phyloP scores from a whole-genome alignment of 768 basidiomycete genomes.

The Suillus subluteus region DNA sequence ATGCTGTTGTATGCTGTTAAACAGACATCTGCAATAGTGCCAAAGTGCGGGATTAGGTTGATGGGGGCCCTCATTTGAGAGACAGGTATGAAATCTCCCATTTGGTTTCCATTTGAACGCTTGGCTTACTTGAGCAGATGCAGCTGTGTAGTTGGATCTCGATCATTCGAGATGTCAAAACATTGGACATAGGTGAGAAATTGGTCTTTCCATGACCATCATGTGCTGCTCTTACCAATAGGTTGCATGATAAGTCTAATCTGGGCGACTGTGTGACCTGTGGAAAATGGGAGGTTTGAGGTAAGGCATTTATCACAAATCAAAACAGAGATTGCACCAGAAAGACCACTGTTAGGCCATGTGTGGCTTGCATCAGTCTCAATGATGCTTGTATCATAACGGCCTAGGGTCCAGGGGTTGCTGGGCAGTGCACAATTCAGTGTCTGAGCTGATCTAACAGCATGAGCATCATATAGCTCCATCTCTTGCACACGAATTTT shows the following conservation, averaged over 20 bases:
- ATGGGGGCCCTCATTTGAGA: too few relatives aligned
- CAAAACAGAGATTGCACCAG: not conserved
- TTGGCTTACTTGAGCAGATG: too few relatives aligned
- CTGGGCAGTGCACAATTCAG: not conserved
- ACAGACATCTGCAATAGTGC: too few relatives aligned
- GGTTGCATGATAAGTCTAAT: not conserved
- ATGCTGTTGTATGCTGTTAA: too few relatives aligned
- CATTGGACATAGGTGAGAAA: not conserved
- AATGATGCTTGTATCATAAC: not conserved
- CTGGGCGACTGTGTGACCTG: not conserved
- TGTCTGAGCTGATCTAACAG: not conserved
- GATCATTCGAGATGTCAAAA: too few relatives aligned
- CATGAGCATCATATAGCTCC: not conserved
- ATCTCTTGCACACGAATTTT: slow-evolving; percentile 11
- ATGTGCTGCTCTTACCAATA: not conserved
- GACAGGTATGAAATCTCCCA: too few relatives aligned
- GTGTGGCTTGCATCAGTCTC: not conserved
- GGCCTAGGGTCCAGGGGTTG: not conserved
- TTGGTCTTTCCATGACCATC: not conserved
- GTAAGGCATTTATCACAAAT: too few relatives aligned
- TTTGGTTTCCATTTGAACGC: too few relatives aligned
- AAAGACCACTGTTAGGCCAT: slow-evolving; percentile 7
- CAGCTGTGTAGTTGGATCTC: too few relatives aligned
- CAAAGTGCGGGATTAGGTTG: too few relatives aligned
- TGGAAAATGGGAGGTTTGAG: too few relatives aligned